Conservation (phyloP, 257 asterid species). For the Solanum clarkiae region DNA sequence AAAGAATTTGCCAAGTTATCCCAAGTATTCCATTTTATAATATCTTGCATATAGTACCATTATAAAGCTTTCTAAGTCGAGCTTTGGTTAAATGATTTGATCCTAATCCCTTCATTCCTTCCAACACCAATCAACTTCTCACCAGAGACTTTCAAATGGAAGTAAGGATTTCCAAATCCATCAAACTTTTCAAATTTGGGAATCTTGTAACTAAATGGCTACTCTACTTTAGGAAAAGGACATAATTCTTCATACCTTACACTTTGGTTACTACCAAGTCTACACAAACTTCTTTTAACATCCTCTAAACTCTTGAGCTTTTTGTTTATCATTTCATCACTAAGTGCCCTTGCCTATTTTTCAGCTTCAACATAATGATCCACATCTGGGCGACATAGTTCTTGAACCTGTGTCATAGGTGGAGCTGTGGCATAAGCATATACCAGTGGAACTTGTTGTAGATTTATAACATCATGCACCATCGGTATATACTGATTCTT, state of each 20-base stretch:
- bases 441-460: background rate
- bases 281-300: background rate
- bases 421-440: background rate
- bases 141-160: no score
- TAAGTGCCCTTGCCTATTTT: background rate
- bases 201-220: no score
- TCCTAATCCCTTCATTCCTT: background rate
- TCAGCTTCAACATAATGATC: background rate
- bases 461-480: background rate
- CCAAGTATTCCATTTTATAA: background rate
- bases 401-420: background rate
- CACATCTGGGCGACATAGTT: background rate
- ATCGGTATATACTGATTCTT: no score
- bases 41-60: no score
- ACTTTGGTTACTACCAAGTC: background rate
- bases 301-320: background rate
- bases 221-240: no score
- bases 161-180: no score
- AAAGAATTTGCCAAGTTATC: no score
- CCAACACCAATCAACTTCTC: background rate
- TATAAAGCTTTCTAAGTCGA: no score
- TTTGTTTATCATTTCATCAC: background rate
- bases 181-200: no score
- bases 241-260: background rate
- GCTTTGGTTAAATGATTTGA: background rate